Evolutionary conservation across 495 filamentous ascomycete species (phyloP), one percentile per base, ranked within the genome.

Genomic region (Umbilicaria muhlenbergii): DNA sequence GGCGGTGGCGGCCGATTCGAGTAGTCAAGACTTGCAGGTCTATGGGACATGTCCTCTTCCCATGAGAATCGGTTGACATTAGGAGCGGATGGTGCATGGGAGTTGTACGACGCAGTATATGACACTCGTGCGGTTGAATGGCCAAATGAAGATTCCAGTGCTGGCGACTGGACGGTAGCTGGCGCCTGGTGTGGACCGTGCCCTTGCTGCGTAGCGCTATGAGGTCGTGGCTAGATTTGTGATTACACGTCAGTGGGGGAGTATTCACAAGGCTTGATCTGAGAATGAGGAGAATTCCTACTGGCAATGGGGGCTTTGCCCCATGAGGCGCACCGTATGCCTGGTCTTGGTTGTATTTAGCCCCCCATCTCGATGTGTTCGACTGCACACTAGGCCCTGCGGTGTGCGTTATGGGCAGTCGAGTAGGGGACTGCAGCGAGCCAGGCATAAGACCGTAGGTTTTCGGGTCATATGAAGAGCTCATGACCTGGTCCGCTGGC

Each of bases 301-400:
- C 70, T 8, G 70, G 70, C 33, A 74, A 55, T 13, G 68, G 64
- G 38, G 67, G 68, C 44, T 51, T 51, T 36, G 50, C 32, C 14
- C 5, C 36, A 36, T 65, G 60, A 12, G 55, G 51, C 19, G 61
- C 51, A 4, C 48, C 53, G 13, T 54, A 51, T 42, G 54, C 48
- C 32, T 56, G 50, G 19, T 61, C 58, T 33, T 64, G 61, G 38
- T 68, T 67, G 46, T 64, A 66, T 18, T 62, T 64, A 35, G 66
- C 67, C 12, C 65, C 67, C 68, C 66, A 67, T 1, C 51, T 52
- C 17, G 62, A 59, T 4, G 61, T 65, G 42, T 65, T 59, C 15
- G 54, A 38, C n/a, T 46, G 43, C 11, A 51, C 18, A 11, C 24
- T 41, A 16, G 46, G 44, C 33, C 58, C 49, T 14, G 45, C 49